phyloP scores from a whole-genome alignment of 1,284 basidiomycete species.

The Hemileia vastatrix region DNA sequence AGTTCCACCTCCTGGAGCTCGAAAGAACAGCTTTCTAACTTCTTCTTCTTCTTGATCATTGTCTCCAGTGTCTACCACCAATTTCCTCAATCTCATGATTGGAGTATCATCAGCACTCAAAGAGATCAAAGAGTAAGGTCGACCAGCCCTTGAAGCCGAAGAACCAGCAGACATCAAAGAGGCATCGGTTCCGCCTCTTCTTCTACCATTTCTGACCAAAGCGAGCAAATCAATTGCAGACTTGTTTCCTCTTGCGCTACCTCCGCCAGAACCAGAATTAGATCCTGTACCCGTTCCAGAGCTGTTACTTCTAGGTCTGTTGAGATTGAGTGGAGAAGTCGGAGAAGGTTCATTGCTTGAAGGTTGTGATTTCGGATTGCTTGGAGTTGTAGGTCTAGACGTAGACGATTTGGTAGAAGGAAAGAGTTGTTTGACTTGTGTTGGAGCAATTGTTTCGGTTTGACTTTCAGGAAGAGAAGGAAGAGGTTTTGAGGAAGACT shows the following conservation, averaged over 20 bases:
- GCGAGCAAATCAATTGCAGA: constrained; percentile 20
- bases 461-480: too few species aligned
- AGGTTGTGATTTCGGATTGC: not conserved
- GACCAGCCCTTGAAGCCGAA: constrained; percentile 22
- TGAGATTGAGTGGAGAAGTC: not conserved
- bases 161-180: constrained; percentile 18
- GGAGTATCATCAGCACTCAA: constrained; percentile 28
- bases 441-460: too few species aligned
- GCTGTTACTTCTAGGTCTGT: not conserved
- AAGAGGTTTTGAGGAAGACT: not conserved
- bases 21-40: not conserved
- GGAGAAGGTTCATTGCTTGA: not conserved
- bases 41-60: constrained; percentile 16
- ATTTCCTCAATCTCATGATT: constrained; percentile 27
- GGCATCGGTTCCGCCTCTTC: constrained; percentile 22
- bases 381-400: not conserved
- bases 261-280: not conserved
- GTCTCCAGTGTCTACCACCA: constrained; percentile 27
- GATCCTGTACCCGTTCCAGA: not conserved
- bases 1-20: not conserved
- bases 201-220: constrained; percentile 17
- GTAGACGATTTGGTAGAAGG: not conserved
- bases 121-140: constrained; percentile 31
- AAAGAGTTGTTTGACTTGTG: not conserved
- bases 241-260: constrained; percentile 8